A percentile compares a stretch with the other conserved stretches of the same genome.
Evolutionary conservation across 805 yeast species (phyloP).

Genomic region (Metschnikowia sp.): DNA sequence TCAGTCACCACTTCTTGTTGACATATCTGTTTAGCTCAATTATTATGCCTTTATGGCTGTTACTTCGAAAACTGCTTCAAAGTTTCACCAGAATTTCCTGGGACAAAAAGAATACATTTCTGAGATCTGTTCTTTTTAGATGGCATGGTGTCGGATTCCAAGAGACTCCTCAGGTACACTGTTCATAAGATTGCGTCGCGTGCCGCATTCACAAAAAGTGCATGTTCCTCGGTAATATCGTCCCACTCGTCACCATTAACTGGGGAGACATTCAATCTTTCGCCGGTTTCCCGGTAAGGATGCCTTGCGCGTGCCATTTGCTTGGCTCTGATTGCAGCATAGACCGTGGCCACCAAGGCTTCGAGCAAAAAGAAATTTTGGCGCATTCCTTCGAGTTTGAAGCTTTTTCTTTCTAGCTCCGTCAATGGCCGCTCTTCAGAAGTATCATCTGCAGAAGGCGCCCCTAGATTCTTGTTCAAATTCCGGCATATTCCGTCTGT

Average conservation of each 20-base stretch:
- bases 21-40: too few species aligned
- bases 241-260: background rate
- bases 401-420: background rate
- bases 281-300: too few species aligned
- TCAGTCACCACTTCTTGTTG: too few species aligned
- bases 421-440: background rate
- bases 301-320: background rate
- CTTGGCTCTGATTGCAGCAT: conserved; percentile 9
- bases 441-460: background rate
- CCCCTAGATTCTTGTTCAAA: background rate
- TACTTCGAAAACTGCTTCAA: too few species aligned
- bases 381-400: conserved; percentile 9
- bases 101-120: too few species aligned
- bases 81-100: too few species aligned
- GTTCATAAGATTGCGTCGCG: too few species aligned
- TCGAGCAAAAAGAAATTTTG: conserved; percentile 13
- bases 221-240: background rate
- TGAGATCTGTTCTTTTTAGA: too few species aligned
- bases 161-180: too few species aligned
- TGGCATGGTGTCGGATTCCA: too few species aligned
- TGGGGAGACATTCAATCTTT: too few species aligned
- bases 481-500: background rate
- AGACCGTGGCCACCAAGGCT: conserved; percentile 7
- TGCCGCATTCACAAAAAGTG: background rate
- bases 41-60: too few species aligned